Percentiles rank a stretch among this genome's conserved stretches.
Conservation (phyloP, 1,139 yeast genomes). For the Scheffersomyces titani region DNA sequence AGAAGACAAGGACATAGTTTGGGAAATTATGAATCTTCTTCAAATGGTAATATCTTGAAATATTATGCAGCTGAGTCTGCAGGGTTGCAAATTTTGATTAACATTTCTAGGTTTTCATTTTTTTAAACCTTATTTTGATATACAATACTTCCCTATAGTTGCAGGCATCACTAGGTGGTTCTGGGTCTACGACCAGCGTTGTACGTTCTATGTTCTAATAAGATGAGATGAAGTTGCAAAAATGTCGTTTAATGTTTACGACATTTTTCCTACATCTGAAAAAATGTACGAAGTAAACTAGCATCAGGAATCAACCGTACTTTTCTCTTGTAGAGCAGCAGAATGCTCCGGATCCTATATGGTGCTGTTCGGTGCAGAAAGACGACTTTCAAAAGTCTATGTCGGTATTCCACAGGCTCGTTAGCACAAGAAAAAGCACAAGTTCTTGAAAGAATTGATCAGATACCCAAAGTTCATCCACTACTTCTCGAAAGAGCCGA, state of each 20-base stretch:
- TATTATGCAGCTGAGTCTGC: no score
- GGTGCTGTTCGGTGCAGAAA: background rate
- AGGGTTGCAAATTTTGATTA: no score
- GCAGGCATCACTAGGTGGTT: no score
- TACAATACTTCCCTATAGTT: no score
- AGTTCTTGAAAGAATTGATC: constrained; percentile 7
- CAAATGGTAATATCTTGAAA: no score
- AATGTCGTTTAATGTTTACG: background rate
- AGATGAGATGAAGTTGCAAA: background rate
- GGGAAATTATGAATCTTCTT: background rate
- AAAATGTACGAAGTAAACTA: background rate
- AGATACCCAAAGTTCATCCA: constrained; percentile 49
- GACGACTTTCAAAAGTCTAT: background rate
- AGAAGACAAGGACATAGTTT: background rate
- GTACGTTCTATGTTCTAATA: background rate
- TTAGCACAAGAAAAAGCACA: background rate
- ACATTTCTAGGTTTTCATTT: background rate
- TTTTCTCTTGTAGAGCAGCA: background rate
- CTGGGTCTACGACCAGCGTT: background rate
- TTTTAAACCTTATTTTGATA: no score
- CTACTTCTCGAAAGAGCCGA: constrained; percentile 64
- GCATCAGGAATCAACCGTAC: background rate
- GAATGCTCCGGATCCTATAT: background rate
- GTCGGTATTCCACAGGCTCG: background rate
- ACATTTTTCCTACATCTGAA: background rate